Evolutionary conservation across 345 rosid species (phyloP).

Genomic region (Gossypium bickii): DNA sequence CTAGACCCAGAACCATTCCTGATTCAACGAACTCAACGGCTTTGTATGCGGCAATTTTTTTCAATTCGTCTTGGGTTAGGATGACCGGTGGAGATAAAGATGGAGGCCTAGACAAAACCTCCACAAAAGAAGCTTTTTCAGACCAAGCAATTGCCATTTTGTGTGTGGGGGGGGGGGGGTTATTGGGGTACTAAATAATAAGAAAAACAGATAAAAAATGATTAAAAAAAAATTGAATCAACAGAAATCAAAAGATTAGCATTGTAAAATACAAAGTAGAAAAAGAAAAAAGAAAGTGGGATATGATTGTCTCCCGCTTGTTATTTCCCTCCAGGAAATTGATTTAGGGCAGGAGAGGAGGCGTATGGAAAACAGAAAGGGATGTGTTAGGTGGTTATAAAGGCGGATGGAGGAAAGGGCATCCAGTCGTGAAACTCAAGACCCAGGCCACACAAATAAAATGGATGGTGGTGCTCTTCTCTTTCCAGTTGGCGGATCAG

Average conservation of each 20-base stretch:
- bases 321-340: too few relatives aligned
- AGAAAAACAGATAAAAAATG: background rate
- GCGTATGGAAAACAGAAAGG: background rate
- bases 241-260: background rate
- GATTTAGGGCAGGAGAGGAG: conserved; percentile 2
- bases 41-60: conserved; percentile 44
- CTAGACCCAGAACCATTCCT: conserved; percentile 93
- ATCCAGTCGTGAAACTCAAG: background rate
- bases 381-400: background rate
- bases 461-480: background rate
- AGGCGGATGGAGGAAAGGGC: background rate
- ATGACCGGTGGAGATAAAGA: conserved; percentile 10
- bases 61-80: conserved; percentile 17
- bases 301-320: background rate
- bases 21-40: conserved; percentile 89
- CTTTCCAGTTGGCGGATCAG: background rate
- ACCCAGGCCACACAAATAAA: background rate
- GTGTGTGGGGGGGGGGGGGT: too few relatives aligned
- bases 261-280: background rate
- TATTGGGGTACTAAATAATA: background rate
- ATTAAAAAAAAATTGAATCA: background rate
- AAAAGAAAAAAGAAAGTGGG: background rate
- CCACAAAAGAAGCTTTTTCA: conserved; percentile 15
- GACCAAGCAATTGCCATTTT: conserved; percentile 20
- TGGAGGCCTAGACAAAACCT: conserved; percentile 6